Conservation (phyloP, 2,329 filamentous ascomycete species). For the Alternaria panax region DNA sequence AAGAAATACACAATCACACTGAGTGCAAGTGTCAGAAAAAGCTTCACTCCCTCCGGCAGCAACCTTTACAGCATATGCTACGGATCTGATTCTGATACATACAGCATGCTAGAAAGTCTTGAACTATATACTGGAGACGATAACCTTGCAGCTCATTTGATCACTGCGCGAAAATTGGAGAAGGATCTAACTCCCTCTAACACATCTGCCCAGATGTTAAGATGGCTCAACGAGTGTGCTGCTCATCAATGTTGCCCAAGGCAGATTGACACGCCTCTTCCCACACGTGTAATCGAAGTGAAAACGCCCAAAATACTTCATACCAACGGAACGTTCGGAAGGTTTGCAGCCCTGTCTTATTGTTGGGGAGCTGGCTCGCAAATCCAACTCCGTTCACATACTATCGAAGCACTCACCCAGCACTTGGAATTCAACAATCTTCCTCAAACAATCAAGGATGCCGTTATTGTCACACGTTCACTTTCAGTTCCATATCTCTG, state of each 20-base stretch:
- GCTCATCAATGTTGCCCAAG: background rate
- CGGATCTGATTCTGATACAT: background rate
- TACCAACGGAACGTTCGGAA: background rate
- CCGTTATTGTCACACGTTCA: background rate
- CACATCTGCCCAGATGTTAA: background rate
- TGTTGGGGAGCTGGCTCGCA: background rate
- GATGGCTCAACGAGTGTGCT: background rate
- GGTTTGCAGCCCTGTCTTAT: background rate
- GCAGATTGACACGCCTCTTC: background rate
- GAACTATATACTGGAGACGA: background rate
- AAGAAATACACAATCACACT: background rate
- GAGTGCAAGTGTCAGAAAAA: rapidly evolving
- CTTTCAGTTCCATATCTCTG: background rate
- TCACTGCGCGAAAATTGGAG: background rate
- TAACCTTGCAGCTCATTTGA: background rate
- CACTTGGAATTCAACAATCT: rapidly evolving
- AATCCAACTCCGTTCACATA: background rate
- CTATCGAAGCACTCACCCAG: background rate
- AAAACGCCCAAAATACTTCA: background rate
- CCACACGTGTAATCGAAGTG: background rate
- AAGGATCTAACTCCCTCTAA: background rate
- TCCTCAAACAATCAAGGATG: background rate
- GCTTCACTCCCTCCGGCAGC: background rate
- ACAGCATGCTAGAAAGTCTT: too few species aligned
- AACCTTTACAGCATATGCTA: background rate